Conservation (phyloP, 2,329 filamentous ascomycete species). For the Aspergillus sp. region DNA sequence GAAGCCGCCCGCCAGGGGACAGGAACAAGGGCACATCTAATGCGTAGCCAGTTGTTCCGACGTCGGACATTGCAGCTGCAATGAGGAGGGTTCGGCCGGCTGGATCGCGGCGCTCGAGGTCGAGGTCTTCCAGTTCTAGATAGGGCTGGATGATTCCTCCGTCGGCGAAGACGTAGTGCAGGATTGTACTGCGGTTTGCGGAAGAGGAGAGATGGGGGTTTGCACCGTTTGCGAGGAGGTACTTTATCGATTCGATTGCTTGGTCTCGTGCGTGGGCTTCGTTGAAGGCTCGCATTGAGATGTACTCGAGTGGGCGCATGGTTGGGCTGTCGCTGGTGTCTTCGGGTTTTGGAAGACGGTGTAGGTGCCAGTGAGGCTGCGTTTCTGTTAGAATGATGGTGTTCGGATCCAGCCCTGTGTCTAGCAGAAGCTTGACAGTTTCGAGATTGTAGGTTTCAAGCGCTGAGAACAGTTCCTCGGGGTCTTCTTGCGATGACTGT, state of each 20-base stretch:
- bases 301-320: slow-evolving; percentile 17
- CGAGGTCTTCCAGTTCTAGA: slow-evolving; percentile 12
- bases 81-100: slow-evolving; percentile 17
- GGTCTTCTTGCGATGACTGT: slow-evolving; percentile 3
- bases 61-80: slow-evolving; percentile 8
- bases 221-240: slow-evolving; percentile 16
- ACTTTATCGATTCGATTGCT: slow-evolving; percentile 14
- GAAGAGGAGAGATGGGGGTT: slow-evolving; percentile 12
- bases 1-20: background rate
- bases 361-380: slow-evolving; percentile 15
- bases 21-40: background rate
- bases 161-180: slow-evolving; percentile 13
- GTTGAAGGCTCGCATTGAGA: slow-evolving; percentile 18
- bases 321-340: background rate
- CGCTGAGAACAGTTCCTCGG: slow-evolving; percentile 16
- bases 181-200: slow-evolving; percentile 7
- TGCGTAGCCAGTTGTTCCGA: slow-evolving; percentile 12
- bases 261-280: slow-evolving; percentile 14
- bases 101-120: slow-evolving; percentile 17
- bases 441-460: slow-evolving; percentile 10
- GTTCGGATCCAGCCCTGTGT: slow-evolving; percentile 15
- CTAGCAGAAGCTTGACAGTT: slow-evolving; percentile 7
- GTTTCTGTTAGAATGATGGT: slow-evolving; percentile 6
- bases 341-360: background rate
- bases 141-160: slow-evolving; percentile 19